Evolutionary conservation across 192 early-diverging fungal genomes (phyloP).

Genomic region (Coemansia sp.): DNA sequence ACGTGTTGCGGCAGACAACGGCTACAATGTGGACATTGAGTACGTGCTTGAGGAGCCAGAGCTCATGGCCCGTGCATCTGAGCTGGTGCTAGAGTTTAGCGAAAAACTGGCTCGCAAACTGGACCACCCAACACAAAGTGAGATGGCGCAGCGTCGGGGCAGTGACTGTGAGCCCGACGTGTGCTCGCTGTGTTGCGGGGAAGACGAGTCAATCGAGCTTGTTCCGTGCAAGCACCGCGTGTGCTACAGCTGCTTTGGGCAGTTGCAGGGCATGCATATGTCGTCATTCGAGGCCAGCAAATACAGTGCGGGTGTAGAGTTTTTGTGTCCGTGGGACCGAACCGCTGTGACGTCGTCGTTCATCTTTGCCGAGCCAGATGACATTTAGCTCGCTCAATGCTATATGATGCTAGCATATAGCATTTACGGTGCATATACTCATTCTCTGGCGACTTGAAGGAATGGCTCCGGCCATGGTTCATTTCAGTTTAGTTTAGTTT

Average conservation of each 20-base stretch:
- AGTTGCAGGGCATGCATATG: slow-evolving; percentile 19
- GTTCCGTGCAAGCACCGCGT: slow-evolving; percentile 35
- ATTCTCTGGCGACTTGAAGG: no score
- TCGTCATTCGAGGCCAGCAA: slow-evolving; percentile 21
- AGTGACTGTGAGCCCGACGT: background rate
- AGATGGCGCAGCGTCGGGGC: no score
- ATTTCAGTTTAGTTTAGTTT: no score
- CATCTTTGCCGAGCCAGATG: no score
- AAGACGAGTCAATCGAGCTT: slow-evolving; percentile 29
- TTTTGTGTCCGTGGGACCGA: slow-evolving; percentile 48
- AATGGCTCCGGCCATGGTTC: no score
- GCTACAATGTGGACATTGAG: background rate
- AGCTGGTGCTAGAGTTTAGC: slow-evolving; percentile 6
- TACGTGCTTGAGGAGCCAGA: background rate
- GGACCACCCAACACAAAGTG: background rate
- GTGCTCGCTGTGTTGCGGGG: slow-evolving; percentile 48
- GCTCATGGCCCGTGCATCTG: background rate
- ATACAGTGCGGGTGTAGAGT: background rate
- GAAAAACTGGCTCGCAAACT: slow-evolving; percentile 12
- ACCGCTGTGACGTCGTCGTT: background rate
- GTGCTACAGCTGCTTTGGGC: slow-evolving; percentile 31
- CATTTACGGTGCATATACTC: no score
- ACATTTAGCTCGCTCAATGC: no score
- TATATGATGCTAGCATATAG: no score
- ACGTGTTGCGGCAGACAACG: background rate